Percentiles rank a stretch among this genome's conserved stretches.
Conservation (phyloP, 176 grass and related monocot genomes). For the Microstegium vimineum region DNA sequence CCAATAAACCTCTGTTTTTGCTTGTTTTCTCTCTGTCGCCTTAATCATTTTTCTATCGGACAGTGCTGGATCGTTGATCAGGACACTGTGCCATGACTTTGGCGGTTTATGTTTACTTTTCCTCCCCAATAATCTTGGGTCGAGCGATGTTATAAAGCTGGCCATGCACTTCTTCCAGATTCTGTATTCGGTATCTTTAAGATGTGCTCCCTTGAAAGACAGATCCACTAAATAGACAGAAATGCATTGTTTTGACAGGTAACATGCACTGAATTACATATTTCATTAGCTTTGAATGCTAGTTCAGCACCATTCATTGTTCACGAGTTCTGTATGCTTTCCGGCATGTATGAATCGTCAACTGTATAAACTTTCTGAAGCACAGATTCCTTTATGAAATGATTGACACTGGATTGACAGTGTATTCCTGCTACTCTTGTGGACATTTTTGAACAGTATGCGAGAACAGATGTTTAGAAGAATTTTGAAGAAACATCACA, state of each 20-base stretch:
- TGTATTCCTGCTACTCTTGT: not conserved
- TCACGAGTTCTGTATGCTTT: not conserved
- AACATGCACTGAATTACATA: not conserved
- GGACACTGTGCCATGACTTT: slow-evolving; percentile 40
- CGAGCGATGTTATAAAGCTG: slow-evolving; percentile 56
- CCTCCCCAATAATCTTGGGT: slow-evolving; percentile 74
- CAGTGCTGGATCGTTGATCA: slow-evolving; percentile 32
- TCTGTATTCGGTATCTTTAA: slow-evolving; percentile 39
- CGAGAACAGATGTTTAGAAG: not conserved
- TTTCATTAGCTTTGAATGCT: not conserved
- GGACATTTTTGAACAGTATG: not conserved
- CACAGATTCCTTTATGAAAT: not conserved
- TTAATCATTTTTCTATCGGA: slow-evolving; percentile 27
- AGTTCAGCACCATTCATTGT: not conserved
- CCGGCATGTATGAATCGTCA: not conserved
- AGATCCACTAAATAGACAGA: not conserved
- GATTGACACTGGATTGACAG: not conserved
- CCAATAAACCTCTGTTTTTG: slow-evolving; percentile 33
- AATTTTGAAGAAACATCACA: not conserved
- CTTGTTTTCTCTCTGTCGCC: slow-evolving; percentile 22
- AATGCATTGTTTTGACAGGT: slow-evolving; percentile 3
- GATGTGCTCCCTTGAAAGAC: slow-evolving; percentile 24
- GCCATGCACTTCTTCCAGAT: slow-evolving; percentile 44
- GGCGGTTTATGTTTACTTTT: slow-evolving; percentile 43
- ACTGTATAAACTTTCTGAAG: not conserved